Base-by-base conservation (phyloP, 768 basidiomycete species). In the Tulasnella sp. region DNA sequence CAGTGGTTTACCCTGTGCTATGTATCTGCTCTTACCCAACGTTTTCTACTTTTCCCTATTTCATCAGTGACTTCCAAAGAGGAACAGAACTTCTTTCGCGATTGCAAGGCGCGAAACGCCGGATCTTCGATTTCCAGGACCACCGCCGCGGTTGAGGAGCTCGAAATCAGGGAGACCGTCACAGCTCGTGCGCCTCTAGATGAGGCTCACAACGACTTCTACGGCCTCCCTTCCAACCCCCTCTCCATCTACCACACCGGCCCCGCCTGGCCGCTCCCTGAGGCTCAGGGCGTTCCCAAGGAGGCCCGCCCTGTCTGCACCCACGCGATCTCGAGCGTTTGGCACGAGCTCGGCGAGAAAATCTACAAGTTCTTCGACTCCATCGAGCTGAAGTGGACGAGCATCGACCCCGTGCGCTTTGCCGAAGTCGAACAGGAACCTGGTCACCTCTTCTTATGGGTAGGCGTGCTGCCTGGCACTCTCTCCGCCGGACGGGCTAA, bases 281-380 rank as follows among this genome's bases (percentile, higher is more conserved):
- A 71, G 41, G 41, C 72, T 22, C 35, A 73, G 5, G n/a, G 70
- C 70, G 9, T 19, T 11, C 39, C 32, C n/a, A 72, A 62, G 72
- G 71, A 72, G 69, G 47, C 62, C 12, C 29, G 72, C n/a, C 29
- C 72, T 8, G 69, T 73, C 12, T 73, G 62, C 70, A 32, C 19
- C 44, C 72, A 73, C 62, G 9, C 34, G 11, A 52, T 73, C 35
- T 52, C n/a, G 16, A 62, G 22, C 35, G 22, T 40, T 12, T 82
- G 81, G 81, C 47, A 64, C 69, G 19, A 68, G 32, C 68, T 80
- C 44, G 73, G 76, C 36, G 39, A 35, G 73, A 34, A 39, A n/a
- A 75, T 81, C 75, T 74, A 68, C 70, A 26, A 74, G 2, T 67
- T 67, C 67, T 78, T 82, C 66, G 78, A 81, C 42, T 78, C 75